Evolutionary conservation across 257 asterid genomes (phyloP).

Genomic region (Solanum bulbocastanum): DNA sequence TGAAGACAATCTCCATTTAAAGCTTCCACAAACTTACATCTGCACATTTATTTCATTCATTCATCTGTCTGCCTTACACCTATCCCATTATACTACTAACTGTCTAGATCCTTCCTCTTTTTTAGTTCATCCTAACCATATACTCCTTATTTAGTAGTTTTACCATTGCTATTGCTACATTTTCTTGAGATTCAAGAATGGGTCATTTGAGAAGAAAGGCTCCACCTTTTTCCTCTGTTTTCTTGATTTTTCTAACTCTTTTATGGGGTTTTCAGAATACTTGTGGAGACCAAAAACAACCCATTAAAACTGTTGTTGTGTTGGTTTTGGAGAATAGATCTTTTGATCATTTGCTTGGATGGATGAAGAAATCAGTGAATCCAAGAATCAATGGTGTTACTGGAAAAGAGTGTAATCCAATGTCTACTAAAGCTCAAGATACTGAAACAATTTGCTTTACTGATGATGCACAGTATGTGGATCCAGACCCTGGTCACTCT

Average conservation of each 20-base stretch:
- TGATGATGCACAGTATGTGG: constrained; percentile 61
- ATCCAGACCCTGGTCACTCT: constrained; percentile 85
- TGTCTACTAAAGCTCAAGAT: constrained; percentile 12
- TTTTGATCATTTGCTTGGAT: constrained; percentile 79
- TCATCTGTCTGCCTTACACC: background rate
- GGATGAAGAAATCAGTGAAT: constrained; percentile 67
- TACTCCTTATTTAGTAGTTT: background rate
- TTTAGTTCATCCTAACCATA: background rate
- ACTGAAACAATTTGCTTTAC: constrained; percentile 39
- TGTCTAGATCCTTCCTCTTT: constrained; percentile 1
- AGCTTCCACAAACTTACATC: background rate
- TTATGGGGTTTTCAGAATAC: constrained; percentile 14
- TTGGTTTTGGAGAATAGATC: constrained; percentile 74
- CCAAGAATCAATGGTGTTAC: constrained; percentile 65
- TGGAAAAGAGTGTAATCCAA: constrained; percentile 58
- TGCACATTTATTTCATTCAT: background rate
- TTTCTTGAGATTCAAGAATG: constrained; percentile 6
- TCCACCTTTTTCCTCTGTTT: background rate
- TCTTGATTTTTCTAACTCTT: constrained; percentile 20
- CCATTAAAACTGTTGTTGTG: constrained; percentile 62
- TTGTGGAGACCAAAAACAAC: constrained; percentile 28
- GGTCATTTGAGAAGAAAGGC: background rate
- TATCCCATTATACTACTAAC: background rate
- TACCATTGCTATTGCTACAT: background rate
- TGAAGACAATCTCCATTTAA: background rate